Evolutionary conservation across 163 green algal species (phyloP).

Genomic region (Coccomyxa subellipsoidea): DNA sequence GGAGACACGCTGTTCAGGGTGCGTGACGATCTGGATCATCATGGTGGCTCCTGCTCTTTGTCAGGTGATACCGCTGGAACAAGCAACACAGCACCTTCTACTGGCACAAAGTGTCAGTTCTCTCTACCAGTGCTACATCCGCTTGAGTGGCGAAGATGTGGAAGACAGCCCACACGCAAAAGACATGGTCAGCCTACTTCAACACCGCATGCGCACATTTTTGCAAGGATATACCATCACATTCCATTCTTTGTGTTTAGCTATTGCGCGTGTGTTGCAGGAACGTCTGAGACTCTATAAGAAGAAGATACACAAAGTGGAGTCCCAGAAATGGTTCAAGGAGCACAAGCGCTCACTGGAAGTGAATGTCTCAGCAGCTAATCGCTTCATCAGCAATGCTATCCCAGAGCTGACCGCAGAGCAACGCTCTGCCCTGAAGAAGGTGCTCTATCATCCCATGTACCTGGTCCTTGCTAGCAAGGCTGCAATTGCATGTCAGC

Average conservation of each 20-base stretch:
- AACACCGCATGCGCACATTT: no score
- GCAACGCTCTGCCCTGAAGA: conserved; percentile 27
- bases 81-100: background rate
- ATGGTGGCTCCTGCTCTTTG: background rate
- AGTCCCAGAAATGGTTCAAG: conserved; percentile 33
- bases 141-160: background rate
- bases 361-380: conserved; percentile 53
- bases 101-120: background rate
- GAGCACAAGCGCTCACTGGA: conserved; percentile 22
- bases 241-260: no score
- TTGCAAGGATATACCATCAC: no score
- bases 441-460: no score
- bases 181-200: background rate
- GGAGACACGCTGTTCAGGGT: no score
- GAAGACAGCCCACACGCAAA: background rate
- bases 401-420: conserved; percentile 45
- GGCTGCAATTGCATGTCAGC: no score
- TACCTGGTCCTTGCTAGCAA: no score
- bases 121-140: background rate
- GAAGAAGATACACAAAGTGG: conserved; percentile 46
- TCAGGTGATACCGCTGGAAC: background rate
- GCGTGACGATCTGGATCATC: no score
- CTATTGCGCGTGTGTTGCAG: no score
- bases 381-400: conserved; percentile 58
- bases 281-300: conserved; percentile 36